Conservation (phyloP, 345 rosid genomes). For the Syzygium oleosum region DNA sequence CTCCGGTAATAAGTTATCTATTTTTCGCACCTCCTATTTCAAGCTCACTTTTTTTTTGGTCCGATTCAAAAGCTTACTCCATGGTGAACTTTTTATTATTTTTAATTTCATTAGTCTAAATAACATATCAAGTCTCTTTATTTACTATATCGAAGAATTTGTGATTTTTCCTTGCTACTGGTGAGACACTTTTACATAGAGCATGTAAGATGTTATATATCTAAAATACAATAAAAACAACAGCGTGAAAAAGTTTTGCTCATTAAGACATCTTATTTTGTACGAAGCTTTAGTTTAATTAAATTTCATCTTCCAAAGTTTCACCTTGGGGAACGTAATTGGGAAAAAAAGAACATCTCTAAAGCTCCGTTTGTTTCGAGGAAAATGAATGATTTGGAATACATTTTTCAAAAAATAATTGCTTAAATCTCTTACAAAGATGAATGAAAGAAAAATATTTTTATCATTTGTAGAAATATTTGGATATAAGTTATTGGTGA, state of each 20-base stretch:
- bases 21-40: background rate
- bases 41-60: background rate
- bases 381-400: too few relatives aligned
- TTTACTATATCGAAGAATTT: background rate
- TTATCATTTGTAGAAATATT: too few relatives aligned
- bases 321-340: background rate
- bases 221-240: background rate
- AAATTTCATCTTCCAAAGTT: background rate
- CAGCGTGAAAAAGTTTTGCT: background rate
- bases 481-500: too few relatives aligned
- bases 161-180: background rate
- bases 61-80: background rate
- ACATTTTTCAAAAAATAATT: too few relatives aligned
- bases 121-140: background rate
- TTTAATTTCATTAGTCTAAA: background rate
- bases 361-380: too few relatives aligned
- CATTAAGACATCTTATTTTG: background rate
- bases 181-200: background rate
- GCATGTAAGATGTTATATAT: accelerated
- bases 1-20: background rate
- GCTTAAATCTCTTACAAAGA: too few relatives aligned
- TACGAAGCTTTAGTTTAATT: background rate
- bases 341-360: background rate
- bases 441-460: too few relatives aligned
- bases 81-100: background rate